Conservation (phyloP, 2,329 filamentous ascomycete genomes). For the Trichoderma afroharzianum region DNA sequence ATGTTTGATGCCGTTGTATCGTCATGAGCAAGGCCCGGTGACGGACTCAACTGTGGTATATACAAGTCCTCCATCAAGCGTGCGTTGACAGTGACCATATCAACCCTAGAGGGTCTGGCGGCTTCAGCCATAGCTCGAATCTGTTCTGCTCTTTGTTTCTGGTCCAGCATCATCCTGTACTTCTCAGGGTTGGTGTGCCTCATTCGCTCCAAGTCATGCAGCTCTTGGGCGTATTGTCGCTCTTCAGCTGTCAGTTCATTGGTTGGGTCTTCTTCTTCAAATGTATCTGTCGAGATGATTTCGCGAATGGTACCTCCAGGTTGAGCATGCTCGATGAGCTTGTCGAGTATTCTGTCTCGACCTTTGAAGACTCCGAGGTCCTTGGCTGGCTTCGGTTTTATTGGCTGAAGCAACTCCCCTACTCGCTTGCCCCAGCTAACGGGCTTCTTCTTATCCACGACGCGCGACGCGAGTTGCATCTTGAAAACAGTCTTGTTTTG, state of each 20-base stretch:
- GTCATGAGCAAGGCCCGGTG: background rate
- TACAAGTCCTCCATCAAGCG: background rate
- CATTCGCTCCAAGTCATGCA: constrained; percentile 33
- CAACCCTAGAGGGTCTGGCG: background rate
- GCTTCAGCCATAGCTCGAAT: background rate
- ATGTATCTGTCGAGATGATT: constrained; percentile 68
- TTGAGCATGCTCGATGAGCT: constrained; percentile 38
- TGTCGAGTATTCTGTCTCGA: constrained; percentile 60
- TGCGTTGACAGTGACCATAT: background rate
- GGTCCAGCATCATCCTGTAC: constrained; percentile 26
- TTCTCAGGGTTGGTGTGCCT: constrained; percentile 33
- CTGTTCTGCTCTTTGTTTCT: constrained; percentile 7
- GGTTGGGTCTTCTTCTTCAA: constrained; percentile 64
- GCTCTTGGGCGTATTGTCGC: constrained; percentile 47
- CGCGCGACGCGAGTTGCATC: constrained; percentile 69
- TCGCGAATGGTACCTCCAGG: constrained; percentile 43
- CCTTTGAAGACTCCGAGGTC: constrained; percentile 53
- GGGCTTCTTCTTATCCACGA: constrained; percentile 80
- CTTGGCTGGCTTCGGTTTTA: constrained; percentile 48
- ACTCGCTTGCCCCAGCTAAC: constrained; percentile 58
- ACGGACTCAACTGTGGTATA: background rate
- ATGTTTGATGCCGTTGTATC: background rate
- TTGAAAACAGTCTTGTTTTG: constrained; percentile 79
- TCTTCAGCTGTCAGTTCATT: constrained; percentile 57
- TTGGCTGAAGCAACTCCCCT: constrained; percentile 55